phyloP scores from a whole-genome alignment of 768 basidiomycete species.

The Trichaptum fuscoviolaceum region DNA sequence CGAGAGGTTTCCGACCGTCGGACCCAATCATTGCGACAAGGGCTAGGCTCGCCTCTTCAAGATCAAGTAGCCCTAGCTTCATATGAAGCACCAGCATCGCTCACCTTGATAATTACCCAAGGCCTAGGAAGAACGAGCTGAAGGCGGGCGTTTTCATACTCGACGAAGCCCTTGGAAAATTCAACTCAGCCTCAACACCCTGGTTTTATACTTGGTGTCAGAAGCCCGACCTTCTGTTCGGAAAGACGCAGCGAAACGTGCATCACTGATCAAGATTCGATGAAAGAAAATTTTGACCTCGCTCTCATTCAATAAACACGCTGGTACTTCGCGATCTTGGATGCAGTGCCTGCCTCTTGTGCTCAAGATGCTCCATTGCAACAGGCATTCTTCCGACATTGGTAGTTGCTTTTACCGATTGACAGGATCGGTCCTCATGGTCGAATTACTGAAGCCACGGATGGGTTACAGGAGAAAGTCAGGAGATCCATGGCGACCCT shows the following conservation, averaged over 20 bases:
- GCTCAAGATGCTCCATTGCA: neutral
- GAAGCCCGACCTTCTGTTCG: neutral
- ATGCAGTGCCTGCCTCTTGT: neutral
- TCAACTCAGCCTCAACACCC: neutral
- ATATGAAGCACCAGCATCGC: neutral
- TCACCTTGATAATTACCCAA: neutral
- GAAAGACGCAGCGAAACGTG: neutral
- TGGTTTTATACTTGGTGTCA: neutral
- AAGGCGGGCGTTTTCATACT: no score
- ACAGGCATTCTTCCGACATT: neutral
- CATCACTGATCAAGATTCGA: constrained; percentile 1
- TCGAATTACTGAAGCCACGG: neutral
- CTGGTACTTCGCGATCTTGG: neutral
- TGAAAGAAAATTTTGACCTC: neutral
- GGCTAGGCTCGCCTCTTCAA: neutral
- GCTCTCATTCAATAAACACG: neutral
- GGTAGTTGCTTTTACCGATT: neutral
- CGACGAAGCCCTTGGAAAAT: neutral
- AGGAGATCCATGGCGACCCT: neutral
- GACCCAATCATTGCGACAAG: neutral
- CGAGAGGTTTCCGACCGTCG: neutral
- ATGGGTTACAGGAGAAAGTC: neutral
- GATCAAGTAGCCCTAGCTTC: neutral
- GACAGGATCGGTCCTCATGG: neutral
- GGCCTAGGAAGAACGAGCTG: no score